These are phyloP conservation scores for Lachnellula cervina DNA, from an alignment of 2,329 filamentous ascomycete species.

Conservation along the genomic window DNA sequence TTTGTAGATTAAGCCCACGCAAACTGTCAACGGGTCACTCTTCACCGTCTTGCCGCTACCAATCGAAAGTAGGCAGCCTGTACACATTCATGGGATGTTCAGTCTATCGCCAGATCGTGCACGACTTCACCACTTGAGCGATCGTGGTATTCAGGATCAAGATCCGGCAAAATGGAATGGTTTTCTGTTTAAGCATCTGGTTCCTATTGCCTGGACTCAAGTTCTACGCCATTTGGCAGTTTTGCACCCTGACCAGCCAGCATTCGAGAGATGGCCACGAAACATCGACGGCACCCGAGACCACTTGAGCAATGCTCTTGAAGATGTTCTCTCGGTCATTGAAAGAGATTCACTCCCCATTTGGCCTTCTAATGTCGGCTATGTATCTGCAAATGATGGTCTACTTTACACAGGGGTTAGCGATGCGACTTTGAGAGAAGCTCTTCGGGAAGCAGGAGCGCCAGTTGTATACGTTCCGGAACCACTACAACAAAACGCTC, in stretches of 20 bases:
- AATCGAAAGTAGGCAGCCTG: slow-evolving; percentile 30
- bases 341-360: slow-evolving; percentile 12
- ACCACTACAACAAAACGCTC: slow-evolving; percentile 2
- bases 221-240: slow-evolving; percentile 13
- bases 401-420: slow-evolving; percentile 13
- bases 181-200: slow-evolving; percentile 24
- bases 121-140: slow-evolving; percentile 24
- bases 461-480: slow-evolving; percentile 23
- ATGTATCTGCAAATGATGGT: slow-evolving; percentile 8
- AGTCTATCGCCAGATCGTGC: slow-evolving; percentile 32
- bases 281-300: slow-evolving; percentile 3
- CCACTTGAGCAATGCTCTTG: slow-evolving; percentile 11
- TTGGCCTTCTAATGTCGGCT: slow-evolving; percentile 20
- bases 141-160: slow-evolving; percentile 21
- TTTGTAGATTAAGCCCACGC: slow-evolving; percentile 2
- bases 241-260: slow-evolving; percentile 4
- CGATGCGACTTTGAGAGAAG: slow-evolving; percentile 9
- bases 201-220: slow-evolving; percentile 27
- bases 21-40: slow-evolving; percentile 22
- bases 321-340: slow-evolving; percentile 16
- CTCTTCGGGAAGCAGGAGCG: slow-evolving; percentile 19
- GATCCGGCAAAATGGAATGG: slow-evolving; percentile 29
- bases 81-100: slow-evolving; percentile 34
- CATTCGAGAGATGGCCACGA: slow-evolving; percentile 21
- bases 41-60: slow-evolving; percentile 33